Base-by-base conservation (phyloP, 1,139 yeast genomes). In the Kluyveromyces marxianus region DNA sequence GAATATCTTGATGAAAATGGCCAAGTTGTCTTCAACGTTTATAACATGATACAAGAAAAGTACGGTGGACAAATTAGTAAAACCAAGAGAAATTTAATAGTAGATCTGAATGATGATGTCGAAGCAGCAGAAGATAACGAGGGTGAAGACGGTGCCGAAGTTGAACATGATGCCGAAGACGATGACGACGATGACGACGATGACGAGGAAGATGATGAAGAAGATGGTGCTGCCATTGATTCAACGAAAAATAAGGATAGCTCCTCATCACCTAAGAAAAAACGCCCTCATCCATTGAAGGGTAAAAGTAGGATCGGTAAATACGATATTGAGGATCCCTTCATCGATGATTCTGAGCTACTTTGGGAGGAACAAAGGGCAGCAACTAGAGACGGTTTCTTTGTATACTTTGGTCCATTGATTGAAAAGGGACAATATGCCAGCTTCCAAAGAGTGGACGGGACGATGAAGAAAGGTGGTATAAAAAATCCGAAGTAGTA, bases 341-440 rank as follows among this genome's bases (percentile, higher is more conserved):
- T 94, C 60, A 92, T 94, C 50, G 99, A 94, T 67, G 98, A 94
- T 64, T 78, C 86, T 28, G 99, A 92, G 66, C 71, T 89, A 57
- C 77, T 81, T 51, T 86, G 94, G 86, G 97, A 92, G 64, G 97
- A 90, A 62, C 94, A 86, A 55, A 81, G 95, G 7, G 92, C 94
- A 2, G 80, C 94, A 1, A 89, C 96, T 0, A 85, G 86, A 54
- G 97, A 92, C 59, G 98, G 98, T 2, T 94, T 92, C 64, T 94
- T 92, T 58, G 97, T 94, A 0, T 94, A 83, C 63, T 87, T 90
- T 72, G 99, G 99, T 0, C 95, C 96, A 4, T 70, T 94, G 50
- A 81, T 85, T 31, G 92, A 84, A 48, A 94, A 84, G 53, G 75
- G 74, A 8, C 71, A 69, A 36, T 65, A 63, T 42, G 70, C 69